Evolutionary conservation across 768 basidiomycete species (phyloP), one percentile per base, ranked within the genome.

Genomic region (Calvatia gigantea): DNA sequence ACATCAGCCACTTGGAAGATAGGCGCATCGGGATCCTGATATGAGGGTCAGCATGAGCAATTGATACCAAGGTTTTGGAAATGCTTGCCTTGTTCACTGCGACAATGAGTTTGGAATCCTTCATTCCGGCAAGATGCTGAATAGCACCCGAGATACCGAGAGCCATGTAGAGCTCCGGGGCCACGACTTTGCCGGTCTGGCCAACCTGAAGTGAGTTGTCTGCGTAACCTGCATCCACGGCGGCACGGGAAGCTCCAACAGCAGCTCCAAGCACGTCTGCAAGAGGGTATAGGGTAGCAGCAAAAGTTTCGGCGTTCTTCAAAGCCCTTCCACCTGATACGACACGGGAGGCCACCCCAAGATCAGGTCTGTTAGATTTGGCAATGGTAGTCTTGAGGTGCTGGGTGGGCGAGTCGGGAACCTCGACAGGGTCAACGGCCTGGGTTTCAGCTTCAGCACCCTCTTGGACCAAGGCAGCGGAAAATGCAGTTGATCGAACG

Each of bases 171-270:
- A 99, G 75, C 67, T 96, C 91, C 0, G 97, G 96, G 2, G 97
- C 96, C 39, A 98, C 95, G 32, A 99, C 90, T 73, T 98, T 98
- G 53, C 97, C 97, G 0, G 97, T 99, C 76, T 99, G 97, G 21
- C 97, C 97, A n/a, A 99, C 97, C 71, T 99, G 97, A 48, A 98
- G 67, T 3, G 92, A 94, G 73, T 98, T 98, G 70, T 98, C 97
- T 27, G 93, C 94, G 65, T 98, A 98, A 1, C 97, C 97, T 25
- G 94, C 92, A 69, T 99, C 97, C 15, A 99, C 97, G 3, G 97
- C 97, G 4, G 97, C 97, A 51, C 97, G 85, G 17, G 92, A 94
- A n/a, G 97, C 97, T 57, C 97, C 97, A 57, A 99, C 91, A 27
- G 96, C 96, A 7, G 97, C 97, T 37, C 92, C 93, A 19, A 99